Percentiles rank a stretch among this genome's conserved stretches.
Conservation (phyloP, 1,284 basidiomycete species). For the Rhodotorula sp. region DNA sequence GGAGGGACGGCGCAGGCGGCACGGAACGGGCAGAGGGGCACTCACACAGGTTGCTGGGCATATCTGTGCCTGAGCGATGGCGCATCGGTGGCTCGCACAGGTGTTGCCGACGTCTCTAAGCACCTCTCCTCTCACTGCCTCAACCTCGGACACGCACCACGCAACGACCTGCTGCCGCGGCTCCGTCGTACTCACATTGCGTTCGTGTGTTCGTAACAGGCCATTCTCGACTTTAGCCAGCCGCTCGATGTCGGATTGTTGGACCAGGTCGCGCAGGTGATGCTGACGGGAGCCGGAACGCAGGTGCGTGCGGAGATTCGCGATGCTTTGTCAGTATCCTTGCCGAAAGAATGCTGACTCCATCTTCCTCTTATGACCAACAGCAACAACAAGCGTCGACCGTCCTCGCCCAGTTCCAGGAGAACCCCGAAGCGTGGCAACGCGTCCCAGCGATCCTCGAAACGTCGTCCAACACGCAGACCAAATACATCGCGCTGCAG, state of each 20-base stretch:
- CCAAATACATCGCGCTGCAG: slow-evolving; percentile 95
- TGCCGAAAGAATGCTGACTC: neutral
- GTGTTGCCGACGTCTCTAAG: too few species aligned
- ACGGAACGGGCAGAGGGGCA: too few species aligned
- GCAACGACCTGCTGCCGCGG: neutral
- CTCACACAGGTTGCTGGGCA: too few species aligned
- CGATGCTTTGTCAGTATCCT: neutral
- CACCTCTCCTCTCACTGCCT: neutral
- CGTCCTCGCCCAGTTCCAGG: slow-evolving; percentile 91
- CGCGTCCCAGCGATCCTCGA: slow-evolving; percentile 93
- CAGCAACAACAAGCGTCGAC: slow-evolving; percentile 47
- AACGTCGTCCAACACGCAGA: slow-evolving; percentile 77
- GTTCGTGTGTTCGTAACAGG: slow-evolving; percentile 53
- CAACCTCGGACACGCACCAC: neutral
- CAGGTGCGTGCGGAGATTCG: slow-evolving; percentile 58
- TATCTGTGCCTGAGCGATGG: too few species aligned
- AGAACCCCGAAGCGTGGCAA: slow-evolving; percentile 97
- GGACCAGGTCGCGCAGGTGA: slow-evolving; percentile 79
- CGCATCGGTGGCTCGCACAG: too few species aligned
- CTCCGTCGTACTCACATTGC: neutral
- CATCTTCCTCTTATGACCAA: neutral
- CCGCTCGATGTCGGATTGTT: slow-evolving; percentile 80
- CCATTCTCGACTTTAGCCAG: slow-evolving; percentile 77
- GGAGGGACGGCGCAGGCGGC: too few species aligned
- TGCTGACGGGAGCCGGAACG: slow-evolving; percentile 73